Percentiles rank a stretch among this genome's conserved stretches.
These are phyloP conservation scores for Trichosanthes truncata DNA, from an alignment of 306 rosid genomes.

Conservation along the genomic window DNA sequence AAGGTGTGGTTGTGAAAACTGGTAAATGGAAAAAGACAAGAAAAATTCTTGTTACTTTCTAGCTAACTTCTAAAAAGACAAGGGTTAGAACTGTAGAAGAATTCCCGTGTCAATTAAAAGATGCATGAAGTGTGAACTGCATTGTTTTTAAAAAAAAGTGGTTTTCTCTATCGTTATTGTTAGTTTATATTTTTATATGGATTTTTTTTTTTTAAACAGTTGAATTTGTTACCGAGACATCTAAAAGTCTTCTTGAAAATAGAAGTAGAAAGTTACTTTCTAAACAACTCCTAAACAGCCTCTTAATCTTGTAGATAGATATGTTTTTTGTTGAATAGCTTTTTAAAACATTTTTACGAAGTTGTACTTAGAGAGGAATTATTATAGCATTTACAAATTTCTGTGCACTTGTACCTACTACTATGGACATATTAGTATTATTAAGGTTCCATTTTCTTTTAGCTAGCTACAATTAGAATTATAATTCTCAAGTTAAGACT, in stretches of 20 bases:
- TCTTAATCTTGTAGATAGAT: background rate
- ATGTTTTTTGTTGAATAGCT: background rate
- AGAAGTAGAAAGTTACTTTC: background rate
- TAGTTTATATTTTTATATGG: background rate
- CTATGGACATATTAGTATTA: no score
- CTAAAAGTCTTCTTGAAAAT: no score
- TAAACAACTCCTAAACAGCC: background rate
- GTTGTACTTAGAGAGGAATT: background rate
- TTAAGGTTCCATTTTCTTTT: no score
- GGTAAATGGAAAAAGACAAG: background rate
- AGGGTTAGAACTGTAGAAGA: background rate
- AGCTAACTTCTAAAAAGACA: conserved; percentile 3
- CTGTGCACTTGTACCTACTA: no score
- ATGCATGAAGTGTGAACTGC: background rate
- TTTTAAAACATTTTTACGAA: no score
- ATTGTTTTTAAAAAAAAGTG: background rate
- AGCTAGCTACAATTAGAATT: no score
- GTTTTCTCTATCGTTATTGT: background rate
- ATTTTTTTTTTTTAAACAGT: background rate
- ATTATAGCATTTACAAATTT: background rate
- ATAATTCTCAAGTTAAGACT: background rate
- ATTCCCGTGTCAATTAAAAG: background rate
- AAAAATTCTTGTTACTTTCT: background rate
- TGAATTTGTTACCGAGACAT: background rate
- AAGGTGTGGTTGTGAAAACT: background rate